Base-by-base conservation (phyloP, 2,329 filamentous ascomycete genomes). In the Aspergillus jensenii region DNA sequence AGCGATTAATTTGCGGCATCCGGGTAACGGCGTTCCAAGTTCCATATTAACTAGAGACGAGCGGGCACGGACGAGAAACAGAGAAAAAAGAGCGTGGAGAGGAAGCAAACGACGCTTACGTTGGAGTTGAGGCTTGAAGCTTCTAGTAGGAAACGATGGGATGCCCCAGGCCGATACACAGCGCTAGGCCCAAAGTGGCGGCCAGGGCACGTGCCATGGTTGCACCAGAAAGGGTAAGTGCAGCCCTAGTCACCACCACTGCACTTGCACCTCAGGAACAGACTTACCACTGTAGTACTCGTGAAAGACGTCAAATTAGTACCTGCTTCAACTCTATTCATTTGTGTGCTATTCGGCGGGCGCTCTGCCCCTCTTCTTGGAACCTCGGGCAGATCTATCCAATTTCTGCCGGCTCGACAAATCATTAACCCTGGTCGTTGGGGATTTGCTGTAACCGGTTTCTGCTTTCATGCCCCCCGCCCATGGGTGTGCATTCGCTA, bases 271-370 rank as follows among this genome's bases (percentile, higher is more conserved):
- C 17, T 44, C 49, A 52, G 49, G 49, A 43, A 52, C 49, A 43
- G 49, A 12, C 27, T 48, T 35, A 35, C 37, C 6, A 41, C 37
- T 31, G 41, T 17, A 23, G 19, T 27, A 21, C 8, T n/a, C 25
- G 12, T 12, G 23, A 27, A 6, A 44, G 25, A 45, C 50, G 8
- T 48, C 45, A 6, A 9, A 23, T 12, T 12, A 40, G 51, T 46
- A 54, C 41, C 51, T 54, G 51, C 51, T 46, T 54, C 51, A 47
- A 39, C 47, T 50, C 14, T 50, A 40, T 39, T 25, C 33, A 23
- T 14, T 4, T 35, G 23, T 12, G 12, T 12, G 21, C 15, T 27
- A 37, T 50, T 39, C 33, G 12, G 21, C 41, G 19, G 31, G 4
- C 14, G 27, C 27, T 23, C 14, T 9, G 17, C 12, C 21, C 43